A percentile compares a stretch with the other conserved stretches of the same genome.
These are phyloP conservation scores for Tinospora cordifolia DNA, from an alignment of 164 flowering plant species.

Conservation along the genomic window DNA sequence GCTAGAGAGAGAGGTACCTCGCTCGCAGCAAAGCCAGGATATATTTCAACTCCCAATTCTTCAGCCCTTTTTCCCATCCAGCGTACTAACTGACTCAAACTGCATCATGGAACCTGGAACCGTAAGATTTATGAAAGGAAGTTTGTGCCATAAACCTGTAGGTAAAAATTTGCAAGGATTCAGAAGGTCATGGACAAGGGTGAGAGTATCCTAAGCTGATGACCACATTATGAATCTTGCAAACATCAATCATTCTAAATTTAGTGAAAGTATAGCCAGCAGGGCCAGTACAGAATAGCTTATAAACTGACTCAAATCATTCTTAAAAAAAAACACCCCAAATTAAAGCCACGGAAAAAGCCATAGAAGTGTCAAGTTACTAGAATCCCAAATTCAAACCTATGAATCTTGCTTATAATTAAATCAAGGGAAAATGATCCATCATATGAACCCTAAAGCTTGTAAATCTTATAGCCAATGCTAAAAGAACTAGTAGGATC, in stretches of 20 bases:
- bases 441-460: too few relatives aligned
- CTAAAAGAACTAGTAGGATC: too few relatives aligned
- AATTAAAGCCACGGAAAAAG: background rate
- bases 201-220: background rate
- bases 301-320: background rate
- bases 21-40: constrained; percentile 96
- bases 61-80: constrained; percentile 95
- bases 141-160: background rate
- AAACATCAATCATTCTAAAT: background rate
- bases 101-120: constrained; percentile 22
- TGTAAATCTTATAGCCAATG: too few relatives aligned
- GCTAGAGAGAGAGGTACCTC: constrained; percentile 46
- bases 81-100: constrained; percentile 83
- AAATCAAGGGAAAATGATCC: too few relatives aligned
- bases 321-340: background rate
- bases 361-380: background rate
- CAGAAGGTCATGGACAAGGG: background rate
- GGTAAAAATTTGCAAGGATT: background rate
- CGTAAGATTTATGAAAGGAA: constrained; percentile 1
- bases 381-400: too few relatives aligned
- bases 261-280: background rate
- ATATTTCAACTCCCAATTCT: constrained; percentile 90
- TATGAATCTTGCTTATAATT: too few relatives aligned
- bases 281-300: background rate
- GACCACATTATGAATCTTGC: background rate